Evolutionary conservation across 257 asterid species (phyloP).

Genomic region (Oldenlandia corymbosa): DNA sequence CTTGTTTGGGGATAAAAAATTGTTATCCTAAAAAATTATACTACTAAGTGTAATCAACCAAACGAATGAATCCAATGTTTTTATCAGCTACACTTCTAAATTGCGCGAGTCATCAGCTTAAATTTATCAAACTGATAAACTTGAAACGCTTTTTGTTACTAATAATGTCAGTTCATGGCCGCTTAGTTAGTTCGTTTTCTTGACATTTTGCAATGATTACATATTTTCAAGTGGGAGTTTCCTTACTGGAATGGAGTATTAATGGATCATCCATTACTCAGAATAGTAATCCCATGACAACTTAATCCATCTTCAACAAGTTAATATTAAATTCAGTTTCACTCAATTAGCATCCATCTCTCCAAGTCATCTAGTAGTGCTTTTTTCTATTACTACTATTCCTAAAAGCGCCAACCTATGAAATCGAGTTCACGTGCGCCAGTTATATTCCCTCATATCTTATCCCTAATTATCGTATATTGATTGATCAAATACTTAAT

Average conservation of each 20-base stretch:
- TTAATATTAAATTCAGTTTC: neutral
- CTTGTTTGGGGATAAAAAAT: too few relatives aligned
- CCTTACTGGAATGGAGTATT: neutral
- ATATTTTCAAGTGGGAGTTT: slow-evolving; percentile 5
- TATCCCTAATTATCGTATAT: neutral
- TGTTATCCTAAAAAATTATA: too few relatives aligned
- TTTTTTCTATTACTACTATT: too few relatives aligned
- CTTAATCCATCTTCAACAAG: slow-evolving; percentile 4
- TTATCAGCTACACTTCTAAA: too few relatives aligned
- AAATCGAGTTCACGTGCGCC: neutral
- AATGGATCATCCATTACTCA: slow-evolving; percentile 12
- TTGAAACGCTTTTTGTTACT: neutral
- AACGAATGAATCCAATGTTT: too few relatives aligned
- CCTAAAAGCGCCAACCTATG: neutral
- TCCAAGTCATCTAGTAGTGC: too few relatives aligned
- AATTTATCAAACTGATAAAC: neutral
- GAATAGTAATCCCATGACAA: slow-evolving; percentile 1
- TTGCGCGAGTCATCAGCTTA: neutral
- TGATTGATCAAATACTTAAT: neutral
- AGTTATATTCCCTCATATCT: neutral
- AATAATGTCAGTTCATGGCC: neutral
- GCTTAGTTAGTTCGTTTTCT: neutral
- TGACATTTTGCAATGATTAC: slow-evolving; percentile 9
- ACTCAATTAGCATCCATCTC: neutral
- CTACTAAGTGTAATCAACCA: too few relatives aligned